Percentiles rank a stretch among this genome's conserved stretches.
phyloP scores from a whole-genome alignment of 495 filamentous ascomycete species.

The Tuber borchii region DNA sequence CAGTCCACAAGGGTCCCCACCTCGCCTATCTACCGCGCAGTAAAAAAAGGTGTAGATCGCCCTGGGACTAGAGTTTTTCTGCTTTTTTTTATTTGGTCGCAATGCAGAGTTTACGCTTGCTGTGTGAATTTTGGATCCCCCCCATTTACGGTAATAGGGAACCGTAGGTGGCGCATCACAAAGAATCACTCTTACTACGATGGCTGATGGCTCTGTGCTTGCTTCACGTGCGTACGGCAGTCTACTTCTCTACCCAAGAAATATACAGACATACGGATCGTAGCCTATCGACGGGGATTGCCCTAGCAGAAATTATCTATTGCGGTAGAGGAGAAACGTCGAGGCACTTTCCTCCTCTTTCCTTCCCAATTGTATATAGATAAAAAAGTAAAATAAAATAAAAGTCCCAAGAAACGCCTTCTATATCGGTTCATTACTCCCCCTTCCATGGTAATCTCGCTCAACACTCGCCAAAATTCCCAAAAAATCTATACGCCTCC shows the following conservation, averaged over 20 bases:
- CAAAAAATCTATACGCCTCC: background rate
- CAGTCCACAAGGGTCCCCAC: too few relatives aligned
- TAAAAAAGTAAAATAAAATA: too few relatives aligned
- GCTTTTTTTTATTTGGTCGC: too few relatives aligned
- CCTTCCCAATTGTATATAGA: background rate
- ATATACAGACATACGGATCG: too few relatives aligned
- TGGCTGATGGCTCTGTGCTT: background rate
- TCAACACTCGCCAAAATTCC: background rate
- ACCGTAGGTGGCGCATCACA: background rate
- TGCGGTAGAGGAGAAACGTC: background rate
- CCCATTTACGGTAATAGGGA: background rate
- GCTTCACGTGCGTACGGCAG: background rate
- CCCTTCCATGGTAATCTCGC: background rate
- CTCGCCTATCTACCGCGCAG: too few relatives aligned
- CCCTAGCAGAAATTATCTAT: background rate
- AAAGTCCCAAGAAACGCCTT: slow-evolving; percentile 7
- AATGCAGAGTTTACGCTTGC: too few relatives aligned
- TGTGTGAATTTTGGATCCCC: too few relatives aligned
- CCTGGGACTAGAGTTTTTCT: too few relatives aligned
- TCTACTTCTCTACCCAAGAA: too few relatives aligned
- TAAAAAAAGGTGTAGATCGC: too few relatives aligned
- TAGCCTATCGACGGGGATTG: background rate
- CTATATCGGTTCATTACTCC: background rate
- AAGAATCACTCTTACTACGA: background rate
- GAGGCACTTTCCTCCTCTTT: background rate